Percentiles rank a stretch among this genome's conserved stretches.
Conservation (phyloP, 2,329 filamentous ascomycete species). For the Rachicladosporium sp. region DNA sequence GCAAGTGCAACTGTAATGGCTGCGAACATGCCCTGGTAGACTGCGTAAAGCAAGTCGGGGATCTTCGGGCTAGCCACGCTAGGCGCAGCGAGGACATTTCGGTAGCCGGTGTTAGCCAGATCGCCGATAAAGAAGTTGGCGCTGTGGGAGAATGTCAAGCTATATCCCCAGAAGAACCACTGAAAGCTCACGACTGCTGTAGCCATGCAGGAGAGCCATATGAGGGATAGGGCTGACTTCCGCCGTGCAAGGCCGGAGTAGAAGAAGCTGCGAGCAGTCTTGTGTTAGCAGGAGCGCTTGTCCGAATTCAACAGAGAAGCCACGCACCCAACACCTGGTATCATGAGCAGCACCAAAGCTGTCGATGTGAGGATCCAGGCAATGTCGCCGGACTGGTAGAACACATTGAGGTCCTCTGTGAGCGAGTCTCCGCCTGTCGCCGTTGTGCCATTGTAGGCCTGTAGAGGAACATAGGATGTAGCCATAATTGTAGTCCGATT, state of each 20-base stretch:
- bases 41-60: slow-evolving; percentile 72
- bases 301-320: slow-evolving; percentile 1
- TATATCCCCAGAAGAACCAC: slow-evolving; percentile 95
- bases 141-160: slow-evolving; percentile 66
- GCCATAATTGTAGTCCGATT: too few relatives aligned
- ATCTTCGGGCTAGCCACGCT: slow-evolving; percentile 62
- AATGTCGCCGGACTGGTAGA: slow-evolving; percentile 76
- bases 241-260: slow-evolving; percentile 81
- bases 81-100: slow-evolving; percentile 59
- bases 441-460: slow-evolving; percentile 53
- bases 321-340: slow-evolving; percentile 65
- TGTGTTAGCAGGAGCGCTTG: slow-evolving; percentile 1
- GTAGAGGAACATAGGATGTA: slow-evolving; percentile 18
- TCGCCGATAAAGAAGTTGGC: slow-evolving; percentile 67
- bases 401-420: slow-evolving; percentile 65
- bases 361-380: slow-evolving; percentile 67
- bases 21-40: slow-evolving; percentile 84
- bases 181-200: slow-evolving; percentile 72
- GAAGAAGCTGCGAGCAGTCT: slow-evolving; percentile 53
- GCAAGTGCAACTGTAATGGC: slow-evolving; percentile 77
- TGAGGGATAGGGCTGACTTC: slow-evolving; percentile 77
- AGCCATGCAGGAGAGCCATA: slow-evolving; percentile 75
- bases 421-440: slow-evolving; percentile 55
- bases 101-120: slow-evolving; percentile 67
- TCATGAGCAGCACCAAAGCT: slow-evolving; percentile 80